Evolutionary conservation across 306 rosid genomes (phyloP), one percentile per base, ranked within the genome.

Genomic region (Malus fusca): DNA sequence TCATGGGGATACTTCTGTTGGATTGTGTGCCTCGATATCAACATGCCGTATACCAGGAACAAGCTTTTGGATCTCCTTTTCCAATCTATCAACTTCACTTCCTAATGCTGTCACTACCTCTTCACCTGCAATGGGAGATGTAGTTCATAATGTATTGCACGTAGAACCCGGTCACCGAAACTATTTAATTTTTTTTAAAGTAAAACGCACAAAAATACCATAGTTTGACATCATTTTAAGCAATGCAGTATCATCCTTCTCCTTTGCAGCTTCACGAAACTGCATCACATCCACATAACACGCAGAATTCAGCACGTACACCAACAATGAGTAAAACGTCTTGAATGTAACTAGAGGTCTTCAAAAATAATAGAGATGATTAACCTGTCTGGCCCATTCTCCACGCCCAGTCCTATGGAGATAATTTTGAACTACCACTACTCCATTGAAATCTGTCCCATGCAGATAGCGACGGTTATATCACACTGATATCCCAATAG

Each of bases 11-110:
- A 81, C 61, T 46, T 84, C 97, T 66, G 66, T 82, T 23, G 98
- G 99, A 87, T 92, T 96, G 86, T 96, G 98, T 28, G 98, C 99
- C 85, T 92, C 97, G 12, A 96, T 92, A 88, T 96, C 99, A 4
- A 96, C 98, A 80, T 96, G 99, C 52, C 91, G 88, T 69, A 89
- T 88, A 44, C 99, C 99, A 3, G 99, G 99, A 65, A 96, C 99
- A 53, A 96, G 97, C 77, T 84, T 76, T 79, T 90, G 97, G 75
- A 96, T 96, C 93, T 96, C 99, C 78, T 80, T 86, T 70, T 96
- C 99, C 76, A 96, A 79, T 67, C 99, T 96, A 87, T 96, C 98
- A 22, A 96, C 94, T 86, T 96, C 99, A 77, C 97, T 90, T 79
- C 99, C 99, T 84, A 96, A 82, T 55, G 98, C 98, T 30, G 93